Evolutionary conservation across 75 land plant species (phyloP).

Genomic region (Selaginella moellendorffii): DNA sequence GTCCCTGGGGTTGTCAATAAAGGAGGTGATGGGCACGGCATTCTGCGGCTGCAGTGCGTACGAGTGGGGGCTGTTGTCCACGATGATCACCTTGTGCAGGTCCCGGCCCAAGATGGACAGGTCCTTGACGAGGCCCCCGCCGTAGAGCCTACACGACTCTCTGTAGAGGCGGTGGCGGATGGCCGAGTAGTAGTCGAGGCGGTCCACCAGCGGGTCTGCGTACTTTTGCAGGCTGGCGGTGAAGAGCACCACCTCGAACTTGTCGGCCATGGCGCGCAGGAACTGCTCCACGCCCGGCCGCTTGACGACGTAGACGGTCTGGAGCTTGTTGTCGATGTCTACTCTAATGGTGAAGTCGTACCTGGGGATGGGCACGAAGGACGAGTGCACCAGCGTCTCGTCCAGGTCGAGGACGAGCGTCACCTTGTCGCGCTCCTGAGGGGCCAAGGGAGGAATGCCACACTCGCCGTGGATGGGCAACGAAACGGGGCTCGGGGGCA

Average conservation of each 20-base stretch:
- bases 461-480: too few relatives aligned
- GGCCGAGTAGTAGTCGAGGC: slow-evolving; percentile 30
- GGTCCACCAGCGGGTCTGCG: slow-evolving; percentile 58
- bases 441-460: slow-evolving; percentile 21
- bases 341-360: slow-evolving; percentile 29
- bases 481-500: too few relatives aligned
- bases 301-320: slow-evolving; percentile 58
- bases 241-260: slow-evolving; percentile 63
- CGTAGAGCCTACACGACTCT: slow-evolving; percentile 47
- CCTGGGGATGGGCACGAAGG: slow-evolving; percentile 15
- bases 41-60: slow-evolving; percentile 56
- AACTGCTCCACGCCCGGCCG: slow-evolving; percentile 42
- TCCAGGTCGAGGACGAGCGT: slow-evolving; percentile 20
- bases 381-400: slow-evolving; percentile 17
- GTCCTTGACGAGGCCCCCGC: slow-evolving; percentile 66
- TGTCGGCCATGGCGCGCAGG: slow-evolving; percentile 13
- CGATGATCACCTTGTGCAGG: slow-evolving; percentile 37
- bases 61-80: slow-evolving; percentile 74
- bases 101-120: slow-evolving; percentile 42
- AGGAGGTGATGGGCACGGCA: slow-evolving; percentile 53
- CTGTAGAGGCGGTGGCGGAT: slow-evolving; percentile 54
- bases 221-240: slow-evolving; percentile 73
- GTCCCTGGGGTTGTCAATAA: slow-evolving; percentile 47
- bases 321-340: slow-evolving; percentile 26
- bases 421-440: slow-evolving; percentile 11